These are phyloP conservation scores for Fusarium coffeatum DNA, from an alignment of 2,329 filamentous ascomycete genomes.

Conservation along the genomic window DNA sequence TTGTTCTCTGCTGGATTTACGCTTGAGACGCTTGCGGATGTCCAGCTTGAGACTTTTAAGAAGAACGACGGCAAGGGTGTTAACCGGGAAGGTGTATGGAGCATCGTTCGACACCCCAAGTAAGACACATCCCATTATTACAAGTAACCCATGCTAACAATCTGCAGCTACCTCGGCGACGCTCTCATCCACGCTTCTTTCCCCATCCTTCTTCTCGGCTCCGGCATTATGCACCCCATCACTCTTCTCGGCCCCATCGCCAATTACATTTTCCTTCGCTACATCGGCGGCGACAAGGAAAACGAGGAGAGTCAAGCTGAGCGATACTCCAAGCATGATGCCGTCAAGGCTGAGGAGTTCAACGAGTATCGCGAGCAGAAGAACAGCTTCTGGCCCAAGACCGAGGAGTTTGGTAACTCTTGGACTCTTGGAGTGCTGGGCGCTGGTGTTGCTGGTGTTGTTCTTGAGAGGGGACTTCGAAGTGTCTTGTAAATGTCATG, in stretches of 20 bases:
- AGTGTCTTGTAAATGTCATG: not conserved
- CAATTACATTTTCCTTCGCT: slow-evolving; percentile 20
- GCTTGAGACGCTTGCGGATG: slow-evolving; percentile 10
- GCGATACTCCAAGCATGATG: slow-evolving; percentile 11
- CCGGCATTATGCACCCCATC: slow-evolving; percentile 6
- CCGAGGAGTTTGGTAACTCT: not conserved
- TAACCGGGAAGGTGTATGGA: slow-evolving; percentile 18
- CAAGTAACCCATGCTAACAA: rapidly evolving
- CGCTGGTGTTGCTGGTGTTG: not conserved
- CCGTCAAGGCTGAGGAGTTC: not conserved
- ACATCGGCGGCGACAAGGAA: slow-evolving; percentile 11
- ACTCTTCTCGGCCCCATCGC: slow-evolving; percentile 4
- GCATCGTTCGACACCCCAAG: slow-evolving; percentile 29
- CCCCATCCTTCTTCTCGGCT: slow-evolving; percentile 10
- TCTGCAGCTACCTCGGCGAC: slow-evolving; percentile 8
- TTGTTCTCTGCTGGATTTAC: slow-evolving; percentile 11
- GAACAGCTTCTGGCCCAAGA: slow-evolving; percentile 26
- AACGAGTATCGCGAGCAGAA: slow-evolving; percentile 4
- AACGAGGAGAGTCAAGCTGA: slow-evolving; percentile 14
- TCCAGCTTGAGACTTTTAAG: slow-evolving; percentile 17
- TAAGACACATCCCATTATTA: not conserved
- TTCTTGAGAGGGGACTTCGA: slow-evolving; percentile 5
- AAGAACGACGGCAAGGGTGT: not conserved
- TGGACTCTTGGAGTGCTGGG: slow-evolving; percentile 9
- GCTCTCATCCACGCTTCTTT: slow-evolving; percentile 9